These are phyloP conservation scores for Tuber brumale DNA, from an alignment of 495 filamentous ascomycete species.

Conservation along the genomic window DNA sequence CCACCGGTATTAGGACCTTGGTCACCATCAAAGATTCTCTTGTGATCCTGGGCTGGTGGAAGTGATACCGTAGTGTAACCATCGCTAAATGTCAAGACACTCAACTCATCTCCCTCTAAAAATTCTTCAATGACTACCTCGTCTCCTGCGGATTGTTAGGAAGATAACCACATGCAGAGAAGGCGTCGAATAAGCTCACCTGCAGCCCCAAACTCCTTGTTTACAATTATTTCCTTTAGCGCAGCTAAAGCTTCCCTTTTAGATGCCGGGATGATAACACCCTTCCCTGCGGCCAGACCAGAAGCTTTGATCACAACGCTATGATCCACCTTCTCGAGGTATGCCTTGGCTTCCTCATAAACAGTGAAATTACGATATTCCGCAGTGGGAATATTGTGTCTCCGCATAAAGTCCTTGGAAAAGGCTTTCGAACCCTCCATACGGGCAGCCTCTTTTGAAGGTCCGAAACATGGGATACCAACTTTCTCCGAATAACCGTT, in stretches of 20 bases:
- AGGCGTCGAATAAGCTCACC: constrained; percentile 46
- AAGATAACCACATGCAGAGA: not conserved
- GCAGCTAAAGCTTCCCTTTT: constrained; percentile 76
- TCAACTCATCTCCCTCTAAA: constrained; percentile 84
- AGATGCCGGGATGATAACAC: constrained; percentile 74
- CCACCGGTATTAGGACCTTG: constrained; percentile 91
- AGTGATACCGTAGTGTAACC: constrained; percentile 76
- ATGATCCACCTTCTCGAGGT: constrained; percentile 68
- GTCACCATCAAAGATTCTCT: constrained; percentile 86
- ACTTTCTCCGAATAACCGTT: constrained; percentile 43
- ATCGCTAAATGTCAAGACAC: constrained; percentile 84
- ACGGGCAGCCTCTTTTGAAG: constrained; percentile 72
- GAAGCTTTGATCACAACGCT: constrained; percentile 83
- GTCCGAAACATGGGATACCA: constrained; percentile 78
- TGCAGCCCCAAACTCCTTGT: constrained; percentile 77
- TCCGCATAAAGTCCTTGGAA: constrained; percentile 96
- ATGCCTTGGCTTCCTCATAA: constrained; percentile 67
- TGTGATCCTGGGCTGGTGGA: constrained; percentile 95
- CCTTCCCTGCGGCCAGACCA: constrained; percentile 84
- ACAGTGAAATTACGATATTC: constrained; percentile 79
- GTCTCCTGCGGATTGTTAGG: constrained; percentile 44
- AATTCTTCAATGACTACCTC: constrained; percentile 97
- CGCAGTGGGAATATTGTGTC: constrained; percentile 83
- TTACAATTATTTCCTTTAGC: constrained; percentile 82
- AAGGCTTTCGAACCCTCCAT: constrained; percentile 97